phyloP scores from a whole-genome alignment of 2,329 filamentous ascomycete species.

The Exophiala mesophila region DNA sequence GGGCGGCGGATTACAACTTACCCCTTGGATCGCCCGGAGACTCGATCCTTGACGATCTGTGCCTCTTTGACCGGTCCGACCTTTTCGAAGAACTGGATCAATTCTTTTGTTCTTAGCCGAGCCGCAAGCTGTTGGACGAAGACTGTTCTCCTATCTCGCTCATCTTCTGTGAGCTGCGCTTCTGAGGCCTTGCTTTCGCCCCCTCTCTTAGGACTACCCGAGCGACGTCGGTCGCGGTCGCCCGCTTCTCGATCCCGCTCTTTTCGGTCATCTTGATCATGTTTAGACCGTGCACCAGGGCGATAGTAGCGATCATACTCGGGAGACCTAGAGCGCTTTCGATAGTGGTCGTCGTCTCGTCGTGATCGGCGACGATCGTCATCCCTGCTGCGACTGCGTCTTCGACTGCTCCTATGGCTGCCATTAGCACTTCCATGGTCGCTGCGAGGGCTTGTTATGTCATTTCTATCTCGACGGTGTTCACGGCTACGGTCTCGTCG shows the following conservation, averaged over 20 bases:
- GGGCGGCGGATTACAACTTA: constrained; percentile 44
- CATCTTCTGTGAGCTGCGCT: constrained; percentile 83
- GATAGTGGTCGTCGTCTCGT: constrained; percentile 60
- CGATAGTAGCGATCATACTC: constrained; percentile 55
- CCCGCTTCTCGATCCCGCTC: constrained; percentile 39
- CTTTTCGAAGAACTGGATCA: constrained; percentile 93
- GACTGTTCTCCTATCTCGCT: constrained; percentile 91
- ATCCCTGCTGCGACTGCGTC: constrained; percentile 72
- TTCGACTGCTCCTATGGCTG: constrained; percentile 68
- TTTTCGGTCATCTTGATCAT: constrained; percentile 45
- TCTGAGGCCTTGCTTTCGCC: constrained; percentile 48
- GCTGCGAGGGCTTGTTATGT: constrained; percentile 63
- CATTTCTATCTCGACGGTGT: constrained; percentile 47
- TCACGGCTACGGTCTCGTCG: constrained; percentile 58
- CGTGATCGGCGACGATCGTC: constrained; percentile 69
- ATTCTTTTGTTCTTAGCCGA: constrained; percentile 82
- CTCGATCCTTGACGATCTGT: constrained; percentile 96
- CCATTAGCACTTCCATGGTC: constrained; percentile 65
- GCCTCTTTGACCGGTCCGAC: constrained; percentile 93
- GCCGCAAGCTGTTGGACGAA: constrained; percentile 98
- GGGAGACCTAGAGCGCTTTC: constrained; percentile 68
- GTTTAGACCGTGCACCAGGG: constrained; percentile 44
- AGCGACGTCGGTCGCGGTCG: constrained; percentile 43
- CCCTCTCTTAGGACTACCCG: constrained; percentile 38
- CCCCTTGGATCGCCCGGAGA: constrained; percentile 97